Evolutionary conservation across 75 land plant genomes (phyloP), one percentile per base, ranked within the genome.

Genomic region (Chamaecyparis obtusa): DNA sequence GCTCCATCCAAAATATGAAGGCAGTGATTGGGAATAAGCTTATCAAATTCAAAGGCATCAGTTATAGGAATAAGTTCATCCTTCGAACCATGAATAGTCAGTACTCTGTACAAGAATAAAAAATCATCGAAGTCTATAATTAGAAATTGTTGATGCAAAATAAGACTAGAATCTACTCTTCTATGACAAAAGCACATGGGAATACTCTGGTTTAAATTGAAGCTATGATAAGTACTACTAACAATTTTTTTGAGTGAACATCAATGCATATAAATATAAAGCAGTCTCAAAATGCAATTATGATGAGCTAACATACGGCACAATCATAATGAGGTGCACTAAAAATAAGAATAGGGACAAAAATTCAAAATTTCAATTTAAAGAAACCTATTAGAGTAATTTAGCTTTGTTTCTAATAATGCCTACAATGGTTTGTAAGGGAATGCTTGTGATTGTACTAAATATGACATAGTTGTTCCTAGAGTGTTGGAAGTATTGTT

Each of bases 1-100:
- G 92, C 92, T 48, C 89, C 92, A n/a, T 88, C 89, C 7, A 91
- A 16, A 74, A 91, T 69, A n/a, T 67, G 86, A 16, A 91, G 84
- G 14, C 10, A 86, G 80, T 91, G 92, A 83, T 90, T 91, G 37
- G 89, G 75, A 43, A 91, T 90, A 39, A 84, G 79, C 55, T 81
- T 91, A 60, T 79, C 92, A 67, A 91, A 91, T 48, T 88, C 87
- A 14, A 88, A 44, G 16, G 92, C 92, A 46, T 91, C 89, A 51
- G 88, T 75, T 37, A 67, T 84, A 21, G 86, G 79, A 84, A 91
- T 87, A 5, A 69, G 67, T 74, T 85, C 92, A 85, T 91, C 92
- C 27, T 24, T 43, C 27, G 92, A 83, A 35, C 92, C 92, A 83
- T 91, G 92, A 14, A 91, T 76, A 27, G 92, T 91, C 74, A 91